Evolutionary conservation across 23 red algal genomes (phyloP), one percentile per base, ranked within the genome.

Genomic region (Pyropia yezoensis): DNA sequence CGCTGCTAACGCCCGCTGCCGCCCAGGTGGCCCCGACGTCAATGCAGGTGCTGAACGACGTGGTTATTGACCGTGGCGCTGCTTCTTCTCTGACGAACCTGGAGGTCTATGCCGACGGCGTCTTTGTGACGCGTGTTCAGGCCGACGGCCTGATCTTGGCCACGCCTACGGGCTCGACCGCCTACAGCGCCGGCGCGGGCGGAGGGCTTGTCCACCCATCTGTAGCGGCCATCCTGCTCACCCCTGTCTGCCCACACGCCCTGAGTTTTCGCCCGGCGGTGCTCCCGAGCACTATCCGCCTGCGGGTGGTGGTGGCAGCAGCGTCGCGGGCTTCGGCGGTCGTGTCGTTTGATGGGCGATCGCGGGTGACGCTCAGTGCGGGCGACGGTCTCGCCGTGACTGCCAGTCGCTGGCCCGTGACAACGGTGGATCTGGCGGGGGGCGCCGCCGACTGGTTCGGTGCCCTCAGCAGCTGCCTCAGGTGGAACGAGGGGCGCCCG

Each of bases 171-270:
- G 89, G 89, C 30, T 87, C 80, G 27, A 95, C 89, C 12, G 89
- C 89, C 33, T 95, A 95, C 33, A 87, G 75, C 1, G 47, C 87
- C 6, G 75, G 81, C 53, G 79, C 81, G 11, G 82, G 82, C 20
- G 89, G 89, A 14, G 71, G 68, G 16, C 87, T 95, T 75, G 89
- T 95, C 19, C 89, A 95, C 55, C 89, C 89, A 1, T 69, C 51
- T 11, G 89, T 95, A 8, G 74, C 80, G 45, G 89, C 82, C 14
- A 86, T 95, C 14, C 59, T 84, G 18, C 79, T 95, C 66, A 95
- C 89, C 8, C 89, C 89, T 15, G 78, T 95, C 55, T 95, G 89
- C 71, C 89, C 89, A 17, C 89, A 95, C 70, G 87, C 89, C 23
- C 73, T 95, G 27, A 75, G 76, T 56, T 84, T 95, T 19, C 54